These are phyloP conservation scores for Entomophthora muscae DNA, from an alignment of 371 early-diverging fungal genomes.

Conservation along the genomic window DNA sequence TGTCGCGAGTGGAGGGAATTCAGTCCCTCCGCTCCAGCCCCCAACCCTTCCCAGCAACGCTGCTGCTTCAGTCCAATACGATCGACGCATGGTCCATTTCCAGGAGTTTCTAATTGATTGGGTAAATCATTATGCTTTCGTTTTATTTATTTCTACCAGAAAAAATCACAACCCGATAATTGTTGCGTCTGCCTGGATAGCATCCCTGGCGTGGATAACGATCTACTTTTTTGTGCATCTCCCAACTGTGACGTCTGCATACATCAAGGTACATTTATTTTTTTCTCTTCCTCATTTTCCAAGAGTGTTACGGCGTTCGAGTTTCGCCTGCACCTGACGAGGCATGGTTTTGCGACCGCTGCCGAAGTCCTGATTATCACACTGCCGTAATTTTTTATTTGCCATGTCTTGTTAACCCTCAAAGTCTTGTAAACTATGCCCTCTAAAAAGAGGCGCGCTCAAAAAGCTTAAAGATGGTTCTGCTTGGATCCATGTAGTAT, in stretches of 20 bases:
- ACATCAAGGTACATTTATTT: slow-evolving; percentile 8
- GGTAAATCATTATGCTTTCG: not conserved
- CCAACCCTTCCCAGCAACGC: not conserved
- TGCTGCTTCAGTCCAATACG: not conserved
- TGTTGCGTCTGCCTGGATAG: slow-evolving; percentile 10
- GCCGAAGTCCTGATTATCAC: not conserved
- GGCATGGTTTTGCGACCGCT: slow-evolving; percentile 9
- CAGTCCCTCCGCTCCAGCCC: not conserved
- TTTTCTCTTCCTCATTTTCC: not conserved
- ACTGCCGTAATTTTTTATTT: not conserved
- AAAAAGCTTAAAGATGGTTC: slow-evolving; percentile 3
- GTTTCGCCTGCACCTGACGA: not conserved
- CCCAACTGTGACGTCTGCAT: slow-evolving; percentile 10
- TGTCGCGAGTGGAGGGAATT: not conserved
- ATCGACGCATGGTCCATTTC: not conserved
- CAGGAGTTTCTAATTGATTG: slow-evolving; percentile 8
- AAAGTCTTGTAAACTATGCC: slow-evolving; percentile 8
- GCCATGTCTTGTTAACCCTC: not conserved
- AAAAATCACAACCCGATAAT: slow-evolving; percentile 10
- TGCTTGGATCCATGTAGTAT: slow-evolving; percentile 10
- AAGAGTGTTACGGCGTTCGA: slow-evolving; percentile 10
- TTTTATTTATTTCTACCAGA: not conserved
- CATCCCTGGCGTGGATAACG: slow-evolving; percentile 8
- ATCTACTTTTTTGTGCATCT: slow-evolving; percentile 9
- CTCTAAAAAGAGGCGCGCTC: slow-evolving; percentile 8